Evolutionary conservation across 306 rosid genomes (phyloP).

Genomic region (Quercus rubra): DNA sequence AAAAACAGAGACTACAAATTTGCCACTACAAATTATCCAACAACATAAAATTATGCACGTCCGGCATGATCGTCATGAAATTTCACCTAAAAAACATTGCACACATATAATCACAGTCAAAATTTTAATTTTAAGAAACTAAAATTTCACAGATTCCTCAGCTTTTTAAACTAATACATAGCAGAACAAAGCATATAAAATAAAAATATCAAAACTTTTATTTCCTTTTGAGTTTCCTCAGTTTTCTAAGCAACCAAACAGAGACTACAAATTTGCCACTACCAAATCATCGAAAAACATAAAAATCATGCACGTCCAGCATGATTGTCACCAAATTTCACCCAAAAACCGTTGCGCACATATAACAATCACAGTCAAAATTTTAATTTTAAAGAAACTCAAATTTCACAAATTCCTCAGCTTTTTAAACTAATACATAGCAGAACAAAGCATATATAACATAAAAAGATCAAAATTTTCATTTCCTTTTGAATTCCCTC

Average conservation of each 20-base stretch:
- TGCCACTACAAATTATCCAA: not conserved
- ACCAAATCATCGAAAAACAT: not conserved
- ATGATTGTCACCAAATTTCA: constrained; percentile 40
- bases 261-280: not conserved
- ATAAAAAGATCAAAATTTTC: not conserved
- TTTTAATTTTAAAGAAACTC: no score
- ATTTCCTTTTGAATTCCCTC: not conserved
- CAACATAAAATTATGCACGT: constrained; percentile 38
- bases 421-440: not conserved
- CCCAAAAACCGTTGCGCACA: constrained; percentile 17
- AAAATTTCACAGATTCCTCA: no score
- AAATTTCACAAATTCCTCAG: not conserved
- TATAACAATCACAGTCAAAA: not conserved
- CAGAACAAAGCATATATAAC: no score
- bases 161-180: no score
- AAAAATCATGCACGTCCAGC: constrained; percentile 69
- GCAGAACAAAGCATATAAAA: no score
- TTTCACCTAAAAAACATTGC: no score
- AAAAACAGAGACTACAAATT: not conserved
- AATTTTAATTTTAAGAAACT: no score
- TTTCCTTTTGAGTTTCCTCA: not conserved
- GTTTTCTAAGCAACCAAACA: constrained; percentile 10
- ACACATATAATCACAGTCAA: no score
- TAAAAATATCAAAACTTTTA: no score
- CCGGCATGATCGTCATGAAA: constrained; percentile 56